Base-by-base conservation (phyloP, 1,284 basidiomycete species). In the Irpex lacteus region DNA sequence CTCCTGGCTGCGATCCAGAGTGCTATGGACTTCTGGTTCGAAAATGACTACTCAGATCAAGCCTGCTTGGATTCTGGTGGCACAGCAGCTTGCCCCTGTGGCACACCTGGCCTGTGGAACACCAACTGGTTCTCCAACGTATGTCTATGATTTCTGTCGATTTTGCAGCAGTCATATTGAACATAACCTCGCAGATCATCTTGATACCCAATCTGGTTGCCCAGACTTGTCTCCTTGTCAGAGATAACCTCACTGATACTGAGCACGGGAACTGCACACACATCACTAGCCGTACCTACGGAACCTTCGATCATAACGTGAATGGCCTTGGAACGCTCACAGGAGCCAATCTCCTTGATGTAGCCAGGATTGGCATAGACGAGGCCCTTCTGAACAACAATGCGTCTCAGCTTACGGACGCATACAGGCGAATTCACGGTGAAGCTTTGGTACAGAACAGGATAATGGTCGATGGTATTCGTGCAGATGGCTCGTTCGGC, bases 41-140 rank as follows among this genome's bases (percentile, higher is more conserved):
- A 68, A 4, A 83, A 83, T 62, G 88, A 90, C 72, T 88, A 85
- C 69, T 81, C 79, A 4, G 76, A 78, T 44, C 68, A 74, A 4
- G 80, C 75, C 15, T 90, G 88, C 70, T 72, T 89, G 34, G 82
- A 84, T 64, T 73, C 73, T 3, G 86, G 86, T 0, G 85, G 86
- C 0, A 76, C 74, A 1, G 65, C 70, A 9, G 68, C 72, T 7
- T 88, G 87, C 68, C 82, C 85, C 1, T 88, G 86, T 67, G 77
- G 76, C 7, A 84, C 85, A 11, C 79, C 83, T 1, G 87, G 86
- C 67, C 63, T 81, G 7, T 87, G 85, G 87, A 89, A 90, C 69
- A 83, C 82, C 62, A 91, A 91, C 71, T 91, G 89, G 89, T 88
- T 82, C 70, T 83, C 81, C 5, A 89, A 88, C 67, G 84, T 86